Conservation (phyloP, 1,139 yeast genomes). For the Blastobotrys arbuscula region DNA sequence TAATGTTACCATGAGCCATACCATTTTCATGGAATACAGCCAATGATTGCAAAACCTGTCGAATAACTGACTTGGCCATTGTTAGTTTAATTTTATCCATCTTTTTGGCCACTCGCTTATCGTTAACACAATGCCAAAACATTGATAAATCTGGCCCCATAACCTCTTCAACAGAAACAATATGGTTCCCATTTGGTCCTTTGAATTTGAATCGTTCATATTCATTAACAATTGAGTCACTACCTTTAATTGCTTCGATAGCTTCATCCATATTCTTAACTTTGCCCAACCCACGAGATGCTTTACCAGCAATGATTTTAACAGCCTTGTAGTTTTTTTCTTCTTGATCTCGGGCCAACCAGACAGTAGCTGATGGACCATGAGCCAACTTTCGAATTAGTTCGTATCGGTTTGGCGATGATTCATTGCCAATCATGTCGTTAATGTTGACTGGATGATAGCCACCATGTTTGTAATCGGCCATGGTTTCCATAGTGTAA, state of each 20-base stretch:
- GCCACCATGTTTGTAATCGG: constrained; percentile 17
- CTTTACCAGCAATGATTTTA: constrained; percentile 15
- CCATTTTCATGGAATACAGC: constrained; percentile 12
- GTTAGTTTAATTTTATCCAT: constrained; percentile 13
- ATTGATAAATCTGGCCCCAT: constrained; percentile 16
- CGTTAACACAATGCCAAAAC: constrained; percentile 14
- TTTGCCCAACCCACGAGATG: constrained; percentile 15
- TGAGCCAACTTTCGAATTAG: constrained; percentile 16
- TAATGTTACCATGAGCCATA: constrained; percentile 15
- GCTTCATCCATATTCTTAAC: constrained; percentile 12
- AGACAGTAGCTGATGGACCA: constrained; percentile 16
- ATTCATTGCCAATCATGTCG: constrained; percentile 13
- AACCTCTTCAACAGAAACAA: constrained; percentile 15
- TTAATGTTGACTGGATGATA: constrained; percentile 15
- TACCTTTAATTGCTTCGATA: constrained; percentile 8
- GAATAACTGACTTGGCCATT: constrained; percentile 13
- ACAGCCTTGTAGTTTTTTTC: constrained; percentile 13
- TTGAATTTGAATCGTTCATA: constrained; percentile 14
- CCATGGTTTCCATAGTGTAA: constrained; percentile 14
- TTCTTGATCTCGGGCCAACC: constrained; percentile 13
- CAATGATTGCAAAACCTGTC: constrained; percentile 12
- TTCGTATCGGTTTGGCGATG: constrained; percentile 12
- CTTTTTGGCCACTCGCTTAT: constrained; percentile 15
- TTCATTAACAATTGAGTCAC: constrained; percentile 13
- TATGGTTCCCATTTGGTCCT: constrained; percentile 17